Percentiles rank a stretch among this genome's conserved stretches.
Evolutionary conservation across 2,329 filamentous ascomycete genomes (phyloP).

Genomic region (Aspergillus tanneri): DNA sequence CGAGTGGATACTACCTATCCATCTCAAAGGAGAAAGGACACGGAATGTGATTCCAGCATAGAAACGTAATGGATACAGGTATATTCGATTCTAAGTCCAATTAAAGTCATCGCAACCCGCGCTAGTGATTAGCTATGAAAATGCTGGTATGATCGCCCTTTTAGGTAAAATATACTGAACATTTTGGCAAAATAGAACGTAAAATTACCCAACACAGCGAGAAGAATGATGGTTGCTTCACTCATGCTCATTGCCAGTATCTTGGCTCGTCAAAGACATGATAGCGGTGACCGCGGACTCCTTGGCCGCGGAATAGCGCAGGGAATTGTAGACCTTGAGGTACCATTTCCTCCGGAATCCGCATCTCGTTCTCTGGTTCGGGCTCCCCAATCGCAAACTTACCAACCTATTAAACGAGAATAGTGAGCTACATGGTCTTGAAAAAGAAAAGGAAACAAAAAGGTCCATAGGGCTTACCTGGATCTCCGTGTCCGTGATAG

Average conservation of each 20-base stretch:
- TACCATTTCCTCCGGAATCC: conserved; percentile 71
- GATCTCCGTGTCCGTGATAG: conserved; percentile 95
- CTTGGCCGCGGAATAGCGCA: conserved; percentile 75
- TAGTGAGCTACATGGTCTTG: conserved; percentile 14
- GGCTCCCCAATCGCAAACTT: conserved; percentile 84
- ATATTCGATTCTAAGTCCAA: conserved; percentile 6
- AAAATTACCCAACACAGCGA: not conserved
- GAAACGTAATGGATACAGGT: conserved; percentile 1
- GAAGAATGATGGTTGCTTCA: not conserved
- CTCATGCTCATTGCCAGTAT: conserved; percentile 54
- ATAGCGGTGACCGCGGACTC: conserved; percentile 85
- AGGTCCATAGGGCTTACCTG: conserved; percentile 59
- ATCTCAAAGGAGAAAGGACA: too few species aligned
- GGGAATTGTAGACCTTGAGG: conserved; percentile 81
- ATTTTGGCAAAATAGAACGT: not conserved
- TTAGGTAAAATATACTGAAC: conserved; percentile 10
- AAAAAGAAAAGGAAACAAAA: not conserved
- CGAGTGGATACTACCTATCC: too few species aligned
- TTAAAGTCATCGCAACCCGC: conserved; percentile 12
- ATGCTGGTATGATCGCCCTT: conserved; percentile 5
- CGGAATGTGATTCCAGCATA: not conserved
- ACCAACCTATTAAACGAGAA: conserved; percentile 58
- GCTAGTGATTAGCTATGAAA: conserved; percentile 4
- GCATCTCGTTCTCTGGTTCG: conserved; percentile 61
- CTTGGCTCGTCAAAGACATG: conserved; percentile 93